phyloP scores from a whole-genome alignment of 345 rosid genomes.

The Schrenkiella parvula region DNA sequence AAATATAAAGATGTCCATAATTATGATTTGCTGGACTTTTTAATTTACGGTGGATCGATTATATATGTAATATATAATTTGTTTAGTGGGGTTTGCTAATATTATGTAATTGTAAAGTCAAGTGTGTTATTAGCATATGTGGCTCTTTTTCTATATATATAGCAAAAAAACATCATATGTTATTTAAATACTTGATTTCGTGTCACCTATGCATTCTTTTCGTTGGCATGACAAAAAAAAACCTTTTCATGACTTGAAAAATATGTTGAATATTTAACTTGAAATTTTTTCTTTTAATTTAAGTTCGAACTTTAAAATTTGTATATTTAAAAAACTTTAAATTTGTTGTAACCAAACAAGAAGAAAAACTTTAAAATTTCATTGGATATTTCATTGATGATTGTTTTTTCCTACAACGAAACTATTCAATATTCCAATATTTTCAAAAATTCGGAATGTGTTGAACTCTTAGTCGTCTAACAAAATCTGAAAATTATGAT shows the following conservation, averaged over 20 bases:
- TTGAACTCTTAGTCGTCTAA: not conserved
- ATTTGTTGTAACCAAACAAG: too few species aligned
- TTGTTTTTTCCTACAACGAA: not conserved
- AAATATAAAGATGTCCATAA: conserved; percentile 21
- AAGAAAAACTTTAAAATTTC: not conserved
- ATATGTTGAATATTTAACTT: not conserved
- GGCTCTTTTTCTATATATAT: not conserved
- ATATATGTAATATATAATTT: not conserved
- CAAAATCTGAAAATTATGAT: not conserved
- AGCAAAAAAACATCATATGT: not conserved
- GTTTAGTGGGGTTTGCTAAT: not conserved
- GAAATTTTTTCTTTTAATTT: not conserved
- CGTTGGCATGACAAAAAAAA: too few species aligned
- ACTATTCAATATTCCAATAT: not conserved
- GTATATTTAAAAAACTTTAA: not conserved
- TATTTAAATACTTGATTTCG: not conserved
- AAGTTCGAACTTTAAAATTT: too few species aligned
- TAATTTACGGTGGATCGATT: not conserved
- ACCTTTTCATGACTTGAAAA: not conserved
- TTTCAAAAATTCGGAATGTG: not conserved
- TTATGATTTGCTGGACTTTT: not conserved
- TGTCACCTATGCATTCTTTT: not conserved
- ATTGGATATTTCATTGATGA: not conserved
- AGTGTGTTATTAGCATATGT: not conserved
- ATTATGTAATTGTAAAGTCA: conserved; percentile 8